These are phyloP conservation scores for Posidonia oceanica DNA, from an alignment of 116 monocot genomes.

Conservation along the genomic window DNA sequence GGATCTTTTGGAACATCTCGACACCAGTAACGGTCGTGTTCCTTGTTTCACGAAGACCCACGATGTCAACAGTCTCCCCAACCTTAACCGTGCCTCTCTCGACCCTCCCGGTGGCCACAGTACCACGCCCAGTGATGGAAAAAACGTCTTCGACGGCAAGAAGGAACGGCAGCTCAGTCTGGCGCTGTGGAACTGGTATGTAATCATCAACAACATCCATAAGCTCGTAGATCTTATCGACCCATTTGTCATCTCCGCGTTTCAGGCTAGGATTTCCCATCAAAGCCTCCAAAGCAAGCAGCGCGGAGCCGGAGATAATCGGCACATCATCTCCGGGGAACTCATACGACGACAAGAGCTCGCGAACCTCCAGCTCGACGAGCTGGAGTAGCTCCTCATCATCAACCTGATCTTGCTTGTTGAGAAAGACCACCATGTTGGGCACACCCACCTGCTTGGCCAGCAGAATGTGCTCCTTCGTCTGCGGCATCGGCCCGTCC, in stretches of 20 bases:
- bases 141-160: conserved; percentile 90
- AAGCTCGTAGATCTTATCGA: conserved; percentile 66
- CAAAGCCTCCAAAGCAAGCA: conserved; percentile 75
- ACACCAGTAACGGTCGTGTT: conserved; percentile 83
- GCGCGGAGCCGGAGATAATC: conserved; percentile 83
- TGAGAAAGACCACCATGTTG: conserved; percentile 86
- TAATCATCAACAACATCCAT: conserved; percentile 82
- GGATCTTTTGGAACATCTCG: conserved; percentile 95
- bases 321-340: conserved; percentile 94
- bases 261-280: conserved; percentile 57
- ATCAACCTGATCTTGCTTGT: conserved; percentile 93
- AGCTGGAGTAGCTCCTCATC: conserved; percentile 91
- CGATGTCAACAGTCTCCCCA: conserved; percentile 64
- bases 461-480: conserved; percentile 90
- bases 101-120: conserved; percentile 85
- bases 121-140: conserved; percentile 94
- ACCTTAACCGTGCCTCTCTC: conserved; percentile 81
- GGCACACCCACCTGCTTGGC: conserved; percentile 96
- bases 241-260: conserved; percentile 79
- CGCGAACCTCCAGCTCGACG: conserved; percentile 91
- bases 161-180: conserved; percentile 84
- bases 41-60: conserved; percentile 69
- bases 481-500: conserved; percentile 97
- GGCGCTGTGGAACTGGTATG: conserved; percentile 82
- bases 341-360: conserved; percentile 66